A percentile compares a stretch with the other conserved stretches of the same genome.
Evolutionary conservation across 768 basidiomycete genomes (phyloP).

Genomic region (Austroboletus festivus): DNA sequence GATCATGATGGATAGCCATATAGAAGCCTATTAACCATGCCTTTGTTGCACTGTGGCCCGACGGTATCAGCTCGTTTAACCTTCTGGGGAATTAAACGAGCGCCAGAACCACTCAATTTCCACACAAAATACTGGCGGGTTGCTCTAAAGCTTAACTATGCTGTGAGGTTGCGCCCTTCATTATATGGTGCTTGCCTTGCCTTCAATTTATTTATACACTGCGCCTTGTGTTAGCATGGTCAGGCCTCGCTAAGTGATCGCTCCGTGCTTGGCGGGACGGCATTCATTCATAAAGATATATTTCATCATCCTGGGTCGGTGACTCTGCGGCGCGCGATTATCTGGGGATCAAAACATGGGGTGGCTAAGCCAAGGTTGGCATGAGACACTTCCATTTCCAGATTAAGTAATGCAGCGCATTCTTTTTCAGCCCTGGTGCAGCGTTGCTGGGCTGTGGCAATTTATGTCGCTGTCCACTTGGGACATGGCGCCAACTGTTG

Average conservation of each 20-base stretch:
- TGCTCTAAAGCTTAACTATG: slow-evolving; percentile 9
- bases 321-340: slow-evolving; percentile 21
- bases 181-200: slow-evolving; percentile 3
- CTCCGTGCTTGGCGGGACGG: slow-evolving; percentile 25
- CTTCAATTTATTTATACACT: neutral
- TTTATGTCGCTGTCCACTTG: slow-evolving; percentile 1
- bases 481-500: slow-evolving; percentile 1
- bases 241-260: neutral
- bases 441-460: neutral
- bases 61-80: slow-evolving; percentile 23
- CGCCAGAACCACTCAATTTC: slow-evolving; percentile 3
- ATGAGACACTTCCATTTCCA: slow-evolving; percentile 13
- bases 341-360: slow-evolving; percentile 5
- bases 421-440: neutral
- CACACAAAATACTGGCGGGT: slow-evolving; percentile 12
- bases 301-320: slow-evolving; percentile 14
- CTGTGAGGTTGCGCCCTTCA: slow-evolving; percentile 10
- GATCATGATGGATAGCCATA: slow-evolving; percentile 24
- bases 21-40: slow-evolving; percentile 24
- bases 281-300: slow-evolving; percentile 10
- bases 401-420: slow-evolving; percentile 17
- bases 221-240: slow-evolving; percentile 3
- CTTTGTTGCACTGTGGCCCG: slow-evolving; percentile 14
- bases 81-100: slow-evolving; percentile 20
- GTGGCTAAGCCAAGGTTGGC: slow-evolving; percentile 7